Evolutionary conservation across 2,329 filamentous ascomycete species (phyloP).

Genomic region (Lachnellula occidentalis): DNA sequence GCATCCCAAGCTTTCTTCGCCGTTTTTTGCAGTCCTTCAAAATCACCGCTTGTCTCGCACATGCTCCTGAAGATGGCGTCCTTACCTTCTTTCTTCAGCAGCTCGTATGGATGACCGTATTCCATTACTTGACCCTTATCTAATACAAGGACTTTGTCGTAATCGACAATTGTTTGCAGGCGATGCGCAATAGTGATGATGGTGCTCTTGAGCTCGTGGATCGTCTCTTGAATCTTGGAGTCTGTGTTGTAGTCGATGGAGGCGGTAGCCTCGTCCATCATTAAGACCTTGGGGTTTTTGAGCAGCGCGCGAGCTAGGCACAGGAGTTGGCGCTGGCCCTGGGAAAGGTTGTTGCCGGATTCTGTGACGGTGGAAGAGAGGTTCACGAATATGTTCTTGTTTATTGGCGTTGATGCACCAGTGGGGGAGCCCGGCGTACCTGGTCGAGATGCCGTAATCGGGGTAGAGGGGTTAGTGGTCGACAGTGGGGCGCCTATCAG

Average conservation of each 20-base stretch:
- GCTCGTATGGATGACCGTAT: slow-evolving; percentile 81
- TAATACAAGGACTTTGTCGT: slow-evolving; percentile 92
- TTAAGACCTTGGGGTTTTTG: slow-evolving; percentile 84
- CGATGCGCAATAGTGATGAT: slow-evolving; percentile 96
- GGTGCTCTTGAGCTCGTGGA: slow-evolving; percentile 87
- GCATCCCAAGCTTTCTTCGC: slow-evolving; percentile 44
- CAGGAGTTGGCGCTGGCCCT: slow-evolving; percentile 90
- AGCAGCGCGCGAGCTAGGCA: slow-evolving; percentile 90
- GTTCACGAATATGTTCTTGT: slow-evolving; percentile 93
- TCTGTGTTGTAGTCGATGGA: slow-evolving; percentile 97
- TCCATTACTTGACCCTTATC: slow-evolving; percentile 86
- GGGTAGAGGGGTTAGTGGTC: slow-evolving; percentile 29
- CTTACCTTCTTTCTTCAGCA: slow-evolving; percentile 61
- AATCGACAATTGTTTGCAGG: slow-evolving; percentile 94
- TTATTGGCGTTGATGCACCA: slow-evolving; percentile 41
- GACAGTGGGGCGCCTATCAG: slow-evolving; percentile 57
- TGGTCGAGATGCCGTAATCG: slow-evolving; percentile 28
- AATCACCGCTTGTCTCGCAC: slow-evolving; percentile 63
- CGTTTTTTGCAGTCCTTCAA: slow-evolving; percentile 50
- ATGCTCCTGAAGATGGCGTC: slow-evolving; percentile 52
- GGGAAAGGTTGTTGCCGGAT: slow-evolving; percentile 89
- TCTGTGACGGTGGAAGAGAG: slow-evolving; percentile 79
- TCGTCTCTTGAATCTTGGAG: slow-evolving; percentile 91
- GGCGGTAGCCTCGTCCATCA: slow-evolving; percentile 98
- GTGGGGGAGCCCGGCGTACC: slow-evolving; percentile 25